Evolutionary conservation across 140 eudicot genomes (phyloP), one percentile per base, ranked within the genome.

Genomic region (Stevia rebaudiana): DNA sequence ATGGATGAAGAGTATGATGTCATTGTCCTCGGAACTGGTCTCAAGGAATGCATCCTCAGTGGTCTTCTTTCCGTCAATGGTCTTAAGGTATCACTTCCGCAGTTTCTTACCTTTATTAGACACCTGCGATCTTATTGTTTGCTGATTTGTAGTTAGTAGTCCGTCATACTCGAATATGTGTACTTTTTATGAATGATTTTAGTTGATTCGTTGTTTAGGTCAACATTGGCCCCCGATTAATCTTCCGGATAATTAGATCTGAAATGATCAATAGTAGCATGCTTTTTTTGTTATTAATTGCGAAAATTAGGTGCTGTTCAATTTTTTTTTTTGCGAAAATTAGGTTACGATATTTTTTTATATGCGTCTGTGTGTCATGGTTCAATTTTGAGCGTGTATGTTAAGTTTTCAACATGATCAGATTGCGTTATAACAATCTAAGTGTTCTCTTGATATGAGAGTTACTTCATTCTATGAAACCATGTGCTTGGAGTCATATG

Each of bases 1-100:
- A 87, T 87, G 95, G 95, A 87, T 83, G 95, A 83, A 68, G 95
- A 83, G 60, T 87, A 87, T 42, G 95, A 84, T 55, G 95, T 87
- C 33, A 66, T 87, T 13, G 95, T 87, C 9, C 84, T 87, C 3
- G 92, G 95, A 0, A 87, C 95, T 16, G 95, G 92, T 48, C 92
- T 87, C 74, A 87, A 87, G 64, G 95, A 87, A 81, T 87, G 95
- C 80, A 87, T 87, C 64, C 92, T 87, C 72, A 87, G 92, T 41
- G 95, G 95, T 75, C 88, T 87, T 41, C 86, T 87, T 22, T 87
- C 95, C 16, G 95, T 87, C 44, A 84, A 87, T 39, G 86, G 95
- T 55, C 92, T 87, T 28, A 87, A 87, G 78, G 95, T 66, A 57
- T 37, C 64, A 49, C 37, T 48, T 24, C 9, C 3, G 31, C 6